These are phyloP conservation scores for Seiridium cupressi DNA, from an alignment of 2,329 filamentous ascomycete species.

Conservation along the genomic window DNA sequence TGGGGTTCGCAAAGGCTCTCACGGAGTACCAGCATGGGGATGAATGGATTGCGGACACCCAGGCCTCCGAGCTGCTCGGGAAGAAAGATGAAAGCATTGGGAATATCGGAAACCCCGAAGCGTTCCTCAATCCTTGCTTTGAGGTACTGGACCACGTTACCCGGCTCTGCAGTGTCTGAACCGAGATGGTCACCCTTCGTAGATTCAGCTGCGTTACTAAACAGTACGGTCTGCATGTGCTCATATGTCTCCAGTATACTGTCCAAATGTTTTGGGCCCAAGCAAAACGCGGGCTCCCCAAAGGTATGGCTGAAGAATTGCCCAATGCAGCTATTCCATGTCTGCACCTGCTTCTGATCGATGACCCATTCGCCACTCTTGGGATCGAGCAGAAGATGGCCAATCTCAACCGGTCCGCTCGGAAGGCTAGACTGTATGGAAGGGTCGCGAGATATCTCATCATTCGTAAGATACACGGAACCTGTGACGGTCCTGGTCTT, in stretches of 20 bases:
- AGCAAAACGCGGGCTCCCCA: constrained; percentile 41
- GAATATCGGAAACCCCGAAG: constrained; percentile 34
- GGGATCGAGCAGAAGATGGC: constrained; percentile 51
- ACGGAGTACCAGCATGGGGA: constrained; percentile 35
- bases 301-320: constrained; percentile 46
- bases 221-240: constrained; percentile 38
- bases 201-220: constrained; percentile 17
- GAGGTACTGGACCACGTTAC: constrained; percentile 27
- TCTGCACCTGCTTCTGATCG: constrained; percentile 47
- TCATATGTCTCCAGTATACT: constrained; percentile 39
- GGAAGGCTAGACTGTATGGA: constrained; percentile 37
- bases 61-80: constrained; percentile 44
- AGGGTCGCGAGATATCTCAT: constrained; percentile 17
- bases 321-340: constrained; percentile 44
- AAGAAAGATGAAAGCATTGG: constrained; percentile 46
- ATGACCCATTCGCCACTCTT: constrained; percentile 48
- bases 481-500: no score
- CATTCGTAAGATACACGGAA: constrained; percentile 30
- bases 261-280: constrained; percentile 42
- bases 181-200: neutral
- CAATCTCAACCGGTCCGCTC: constrained; percentile 50
- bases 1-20: constrained; percentile 15
- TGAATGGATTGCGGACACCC: constrained; percentile 44
- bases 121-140: constrained; percentile 28
- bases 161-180: constrained; percentile 5